Conservation (phyloP, 768 basidiomycete species). For the Lentinula lateritia region DNA sequence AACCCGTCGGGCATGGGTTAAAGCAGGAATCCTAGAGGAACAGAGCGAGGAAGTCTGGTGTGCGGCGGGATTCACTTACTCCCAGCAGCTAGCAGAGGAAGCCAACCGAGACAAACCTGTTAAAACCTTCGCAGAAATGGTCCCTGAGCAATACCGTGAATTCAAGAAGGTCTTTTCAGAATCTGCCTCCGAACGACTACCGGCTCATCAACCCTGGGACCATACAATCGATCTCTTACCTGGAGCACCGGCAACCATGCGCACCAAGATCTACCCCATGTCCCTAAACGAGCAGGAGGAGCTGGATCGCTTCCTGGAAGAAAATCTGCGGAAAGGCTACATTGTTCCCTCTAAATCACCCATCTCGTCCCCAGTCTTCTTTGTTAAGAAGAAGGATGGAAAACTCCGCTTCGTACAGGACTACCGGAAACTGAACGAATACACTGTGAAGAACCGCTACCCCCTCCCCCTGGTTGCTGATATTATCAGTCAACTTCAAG, state of each 20-base stretch:
- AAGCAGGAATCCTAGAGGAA: neutral
- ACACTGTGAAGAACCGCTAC: conserved; percentile 26
- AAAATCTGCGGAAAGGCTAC: conserved; percentile 12
- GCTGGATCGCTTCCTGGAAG: neutral
- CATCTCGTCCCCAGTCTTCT: conserved; percentile 14
- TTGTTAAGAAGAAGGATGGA: conserved; percentile 20
- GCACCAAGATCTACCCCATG: too few relatives aligned
- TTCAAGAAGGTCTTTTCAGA: conserved; percentile 20
- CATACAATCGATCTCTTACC: too few relatives aligned
- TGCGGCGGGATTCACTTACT: neutral
- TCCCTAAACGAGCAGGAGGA: conserved; percentile 16
- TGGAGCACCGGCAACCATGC: too few relatives aligned
- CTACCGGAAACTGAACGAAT: conserved; percentile 24
- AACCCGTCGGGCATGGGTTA: neutral
- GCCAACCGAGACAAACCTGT: neutral
- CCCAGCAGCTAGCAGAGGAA: neutral
- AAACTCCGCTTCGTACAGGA: conserved; percentile 15
- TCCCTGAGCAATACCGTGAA: conserved; percentile 8
- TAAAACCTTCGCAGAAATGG: conserved; percentile 1
- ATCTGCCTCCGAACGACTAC: conserved; percentile 11
- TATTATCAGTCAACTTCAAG: conserved; percentile 20
- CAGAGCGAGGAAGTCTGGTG: neutral
- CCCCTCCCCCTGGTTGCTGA: conserved; percentile 29
- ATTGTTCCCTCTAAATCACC: conserved; percentile 17
- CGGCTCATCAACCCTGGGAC: too few relatives aligned